These are phyloP conservation scores for Saccharomyces jurei DNA, from an alignment of 805 yeast species.

Conservation along the genomic window DNA sequence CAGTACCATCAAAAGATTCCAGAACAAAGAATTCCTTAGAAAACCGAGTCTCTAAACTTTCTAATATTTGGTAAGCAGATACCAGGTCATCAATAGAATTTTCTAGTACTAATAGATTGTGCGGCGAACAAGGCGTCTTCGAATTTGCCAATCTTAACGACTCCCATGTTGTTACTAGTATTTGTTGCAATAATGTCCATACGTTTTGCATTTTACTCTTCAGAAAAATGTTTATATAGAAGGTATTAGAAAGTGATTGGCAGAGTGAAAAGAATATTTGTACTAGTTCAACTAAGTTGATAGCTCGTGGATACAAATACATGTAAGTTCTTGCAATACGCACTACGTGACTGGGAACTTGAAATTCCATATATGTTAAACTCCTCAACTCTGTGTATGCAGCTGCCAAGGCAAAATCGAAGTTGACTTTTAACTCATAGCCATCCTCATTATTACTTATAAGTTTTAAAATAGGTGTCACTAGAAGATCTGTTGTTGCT, in stretches of 20 bases:
- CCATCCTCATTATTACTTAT: conserved; percentile 18
- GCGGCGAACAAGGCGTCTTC: not conserved
- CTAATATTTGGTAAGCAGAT: conserved; percentile 34
- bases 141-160: conserved; percentile 29
- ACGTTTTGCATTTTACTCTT: conserved; percentile 30
- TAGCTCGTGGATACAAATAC: conserved; percentile 49
- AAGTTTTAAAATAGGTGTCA: conserved; percentile 37
- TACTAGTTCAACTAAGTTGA: conserved; percentile 45
- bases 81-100: conserved; percentile 24
- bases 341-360: conserved; percentile 46
- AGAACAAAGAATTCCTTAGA: not conserved
- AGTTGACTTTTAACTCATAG: conserved; percentile 39
- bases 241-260: conserved; percentile 29
- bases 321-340: conserved; percentile 43
- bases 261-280: conserved; percentile 32
- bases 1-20: not conserved
- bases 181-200: conserved; percentile 27
- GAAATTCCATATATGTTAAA: conserved; percentile 42
- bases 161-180: conserved; percentile 45
- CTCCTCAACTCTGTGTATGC: conserved; percentile 49
- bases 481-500: conserved; percentile 11
- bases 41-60: conserved; percentile 2
- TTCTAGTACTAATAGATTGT: conserved; percentile 34
- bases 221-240: conserved; percentile 38
- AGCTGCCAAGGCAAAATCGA: conserved; percentile 37